Conservation (phyloP, 2,329 filamentous ascomycete genomes). For the Fusarium fracticaudum region DNA sequence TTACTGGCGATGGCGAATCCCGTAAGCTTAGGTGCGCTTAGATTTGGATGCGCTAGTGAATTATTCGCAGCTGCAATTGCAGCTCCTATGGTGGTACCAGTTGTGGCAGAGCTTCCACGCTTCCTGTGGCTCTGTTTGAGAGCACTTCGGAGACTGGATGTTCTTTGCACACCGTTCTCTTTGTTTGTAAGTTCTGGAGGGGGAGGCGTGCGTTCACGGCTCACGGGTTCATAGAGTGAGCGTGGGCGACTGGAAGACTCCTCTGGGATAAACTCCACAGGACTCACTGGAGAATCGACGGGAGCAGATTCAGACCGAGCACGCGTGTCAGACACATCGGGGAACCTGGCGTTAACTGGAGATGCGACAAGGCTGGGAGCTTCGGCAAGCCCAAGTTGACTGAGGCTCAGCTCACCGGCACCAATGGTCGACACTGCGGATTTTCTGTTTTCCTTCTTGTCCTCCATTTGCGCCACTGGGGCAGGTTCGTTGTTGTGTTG, state of each 20-base stretch:
- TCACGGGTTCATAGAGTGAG: slow-evolving; percentile 61
- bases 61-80: slow-evolving; percentile 76
- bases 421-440: slow-evolving; percentile 90
- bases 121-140: slow-evolving; percentile 70
- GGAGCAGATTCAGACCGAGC: slow-evolving; percentile 69
- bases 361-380: slow-evolving; percentile 63
- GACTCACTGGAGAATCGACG: slow-evolving; percentile 51
- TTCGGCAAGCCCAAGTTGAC: slow-evolving; percentile 83
- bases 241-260: slow-evolving; percentile 54
- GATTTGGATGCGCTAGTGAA: slow-evolving; percentile 72
- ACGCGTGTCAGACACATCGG: slow-evolving; percentile 59
- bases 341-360: slow-evolving; percentile 65
- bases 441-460: slow-evolving; percentile 67
- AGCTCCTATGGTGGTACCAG: slow-evolving; percentile 72
- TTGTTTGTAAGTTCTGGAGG: slow-evolving; percentile 71
- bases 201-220: slow-evolving; percentile 71
- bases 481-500: slow-evolving; percentile 55
- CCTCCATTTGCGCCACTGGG: slow-evolving; percentile 45
- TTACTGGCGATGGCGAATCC: slow-evolving; percentile 97
- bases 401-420: slow-evolving; percentile 86
- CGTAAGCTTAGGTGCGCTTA: slow-evolving; percentile 78
- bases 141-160: slow-evolving; percentile 73
- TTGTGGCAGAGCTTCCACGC: slow-evolving; percentile 82
- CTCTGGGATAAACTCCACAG: slow-evolving; percentile 46
- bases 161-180: slow-evolving; percentile 63